Percentiles rank a stretch among this genome's conserved stretches.
These are phyloP conservation scores for Calonectria pseudoreteaudii DNA, from an alignment of 2,329 filamentous ascomycete genomes.

Conservation along the genomic window DNA sequence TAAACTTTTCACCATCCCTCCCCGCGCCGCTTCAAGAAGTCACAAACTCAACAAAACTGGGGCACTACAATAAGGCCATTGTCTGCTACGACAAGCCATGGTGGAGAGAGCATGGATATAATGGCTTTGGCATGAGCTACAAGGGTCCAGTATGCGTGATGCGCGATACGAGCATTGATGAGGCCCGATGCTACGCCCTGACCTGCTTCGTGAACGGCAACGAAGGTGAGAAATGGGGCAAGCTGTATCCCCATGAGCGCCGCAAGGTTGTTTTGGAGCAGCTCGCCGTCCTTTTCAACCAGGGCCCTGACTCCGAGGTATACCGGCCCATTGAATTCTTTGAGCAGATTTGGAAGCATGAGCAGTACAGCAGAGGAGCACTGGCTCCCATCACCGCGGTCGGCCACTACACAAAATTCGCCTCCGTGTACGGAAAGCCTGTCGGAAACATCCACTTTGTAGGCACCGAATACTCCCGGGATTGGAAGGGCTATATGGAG, in stretches of 20 bases:
- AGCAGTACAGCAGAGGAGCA: constrained; percentile 48
- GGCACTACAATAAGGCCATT: constrained; percentile 59
- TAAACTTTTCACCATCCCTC: constrained; percentile 60
- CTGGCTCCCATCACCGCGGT: constrained; percentile 48
- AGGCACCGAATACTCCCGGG: constrained; percentile 59
- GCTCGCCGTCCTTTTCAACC: constrained; percentile 44
- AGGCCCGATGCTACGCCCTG: constrained; percentile 45
- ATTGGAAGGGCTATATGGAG: constrained; percentile 67
- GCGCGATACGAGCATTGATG: constrained; percentile 54
- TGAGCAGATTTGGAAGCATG: constrained; percentile 50
- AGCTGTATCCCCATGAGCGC: constrained; percentile 42
- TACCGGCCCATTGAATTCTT: constrained; percentile 45
- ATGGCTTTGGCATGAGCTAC: constrained; percentile 54
- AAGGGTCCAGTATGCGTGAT: constrained; percentile 53
- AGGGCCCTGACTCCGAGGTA: constrained; percentile 31
- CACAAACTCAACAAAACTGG: constrained; percentile 50
- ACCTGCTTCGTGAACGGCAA: constrained; percentile 57
- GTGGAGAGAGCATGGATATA: constrained; percentile 50
- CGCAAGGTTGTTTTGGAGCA: constrained; percentile 49
- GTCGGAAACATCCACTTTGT: constrained; percentile 60
- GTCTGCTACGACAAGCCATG: constrained; percentile 47
- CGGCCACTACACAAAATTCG: constrained; percentile 44
- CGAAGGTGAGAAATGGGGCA: constrained; percentile 51
- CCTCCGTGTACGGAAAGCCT: constrained; percentile 45
- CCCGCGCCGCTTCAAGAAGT: constrained; percentile 50